Evolutionary conservation across 2,329 filamentous ascomycete species (phyloP), one percentile per base, ranked within the genome.

Genomic region (Cercospora zeae-maydis): DNA sequence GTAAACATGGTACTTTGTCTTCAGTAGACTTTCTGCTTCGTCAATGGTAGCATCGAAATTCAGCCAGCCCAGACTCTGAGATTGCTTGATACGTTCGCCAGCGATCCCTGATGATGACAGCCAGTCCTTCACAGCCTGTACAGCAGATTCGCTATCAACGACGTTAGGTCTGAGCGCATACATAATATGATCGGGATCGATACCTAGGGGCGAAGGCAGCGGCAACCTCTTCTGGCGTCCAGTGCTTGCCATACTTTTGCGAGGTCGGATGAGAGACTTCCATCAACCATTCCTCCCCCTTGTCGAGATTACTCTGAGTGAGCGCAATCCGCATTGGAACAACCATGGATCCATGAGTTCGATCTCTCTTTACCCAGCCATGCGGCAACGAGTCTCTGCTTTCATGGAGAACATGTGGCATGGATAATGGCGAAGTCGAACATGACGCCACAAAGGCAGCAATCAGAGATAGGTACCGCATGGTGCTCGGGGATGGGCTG

Each of bases 1-100:
- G 63, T 84, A 82, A 36, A 86, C 79, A 61, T 86, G 83, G 56
- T 83, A 86, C 66, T 87, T 84, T 58, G 78, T 73, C 66, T 75
- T 72, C 16, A 81, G 70, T 3, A 81, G 69, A 27, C 62, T 62
- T 31, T 81, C 79, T 1, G 75, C 75, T 55, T 81, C 74, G 4
- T 67, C 63, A 8, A 75, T 75, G 1, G 74, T 71, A 9, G 77
- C 76, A 65, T 80, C 76, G 52, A 81, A 78, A 65, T 79, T 76
- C 45, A 81, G 66, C 79, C 78, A 81, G 70, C 79, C 69, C 55
- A 66, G 63, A 61, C 69, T 67, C 59, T 59, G 37, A 58, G 74
- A 77, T 49, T 77, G 75, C 4, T 74, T 72, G 66, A 78, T 74
- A 14, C 70, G 65, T 49, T 72, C 61, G 2, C 64, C 63, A 8